phyloP scores from a whole-genome alignment of 805 yeast genomes.

The Zygoascus biomembranicola region DNA sequence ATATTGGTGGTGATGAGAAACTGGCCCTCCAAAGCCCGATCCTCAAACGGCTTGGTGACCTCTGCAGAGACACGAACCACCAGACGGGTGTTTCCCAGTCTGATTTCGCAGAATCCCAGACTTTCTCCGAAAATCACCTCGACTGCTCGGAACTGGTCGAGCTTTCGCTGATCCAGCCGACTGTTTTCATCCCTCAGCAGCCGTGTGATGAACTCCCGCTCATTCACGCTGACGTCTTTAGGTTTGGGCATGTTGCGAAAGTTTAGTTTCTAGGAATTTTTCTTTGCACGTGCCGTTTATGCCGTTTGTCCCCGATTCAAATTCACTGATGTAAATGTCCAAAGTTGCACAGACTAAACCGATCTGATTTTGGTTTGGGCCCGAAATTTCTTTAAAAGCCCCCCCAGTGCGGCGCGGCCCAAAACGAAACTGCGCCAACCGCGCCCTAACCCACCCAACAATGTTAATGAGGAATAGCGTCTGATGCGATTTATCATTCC shows the following conservation, averaged over 20 bases:
- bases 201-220: slow-evolving; percentile 51
- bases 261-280: not conserved
- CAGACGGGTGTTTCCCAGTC: slow-evolving; percentile 66
- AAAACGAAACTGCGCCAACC: not conserved
- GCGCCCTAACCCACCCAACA: not conserved
- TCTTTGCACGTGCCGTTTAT: not conserved
- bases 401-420: too few relatives aligned
- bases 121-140: slow-evolving; percentile 51
- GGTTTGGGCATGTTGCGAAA: slow-evolving; percentile 42
- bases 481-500: not conserved
- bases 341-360: not conserved
- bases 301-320: not conserved
- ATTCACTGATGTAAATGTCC: too few relatives aligned
- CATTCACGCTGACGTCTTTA: slow-evolving; percentile 55
- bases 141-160: slow-evolving; percentile 58
- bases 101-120: slow-evolving; percentile 73
- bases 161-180: slow-evolving; percentile 61
- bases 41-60: slow-evolving; percentile 73
- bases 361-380: not conserved
- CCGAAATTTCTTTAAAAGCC: too few relatives aligned
- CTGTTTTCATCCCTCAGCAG: slow-evolving; percentile 48
- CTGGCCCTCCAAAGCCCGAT: slow-evolving; percentile 88
- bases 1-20: slow-evolving; percentile 80
- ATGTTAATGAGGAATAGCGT: not conserved
- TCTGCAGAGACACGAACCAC: slow-evolving; percentile 68